phyloP scores from a whole-genome alignment of 2,329 filamentous ascomycete genomes.

The Thyridium curvatum region DNA sequence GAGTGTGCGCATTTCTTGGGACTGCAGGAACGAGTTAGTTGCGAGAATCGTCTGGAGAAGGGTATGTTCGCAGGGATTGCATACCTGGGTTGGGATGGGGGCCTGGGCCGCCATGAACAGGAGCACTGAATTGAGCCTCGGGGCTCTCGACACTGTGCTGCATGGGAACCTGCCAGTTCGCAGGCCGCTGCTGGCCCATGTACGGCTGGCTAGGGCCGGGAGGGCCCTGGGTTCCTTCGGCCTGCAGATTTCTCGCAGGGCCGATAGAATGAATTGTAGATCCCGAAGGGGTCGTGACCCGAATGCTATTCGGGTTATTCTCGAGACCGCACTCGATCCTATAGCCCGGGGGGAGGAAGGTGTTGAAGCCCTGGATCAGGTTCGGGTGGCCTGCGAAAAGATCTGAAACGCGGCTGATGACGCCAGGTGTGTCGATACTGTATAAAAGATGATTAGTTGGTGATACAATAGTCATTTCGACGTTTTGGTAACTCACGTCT shows the following conservation, averaged over 20 bases:
- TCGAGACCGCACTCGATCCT: slow-evolving; percentile 92
- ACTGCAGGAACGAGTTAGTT: slow-evolving; percentile 26
- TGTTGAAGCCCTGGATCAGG: slow-evolving; percentile 96
- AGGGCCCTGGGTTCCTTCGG: slow-evolving; percentile 33
- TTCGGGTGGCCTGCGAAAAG: slow-evolving; percentile 94
- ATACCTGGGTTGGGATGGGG: too few relatives aligned
- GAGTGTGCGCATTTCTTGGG: slow-evolving; percentile 50
- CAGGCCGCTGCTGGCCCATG: slow-evolving; percentile 36
- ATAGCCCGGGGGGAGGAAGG: slow-evolving; percentile 91
- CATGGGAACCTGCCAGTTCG: slow-evolving; percentile 48
- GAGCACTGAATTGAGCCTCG: slow-evolving; percentile 55
- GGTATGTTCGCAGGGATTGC: too few relatives aligned
- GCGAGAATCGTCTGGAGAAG: too few relatives aligned
- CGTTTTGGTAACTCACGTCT: slow-evolving; percentile 66
- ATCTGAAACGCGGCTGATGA: slow-evolving; percentile 93
- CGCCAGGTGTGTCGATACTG: slow-evolving; percentile 91
- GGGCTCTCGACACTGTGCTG: slow-evolving; percentile 59
- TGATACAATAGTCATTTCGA: neutral
- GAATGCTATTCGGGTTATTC: slow-evolving; percentile 90
- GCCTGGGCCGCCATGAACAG: slow-evolving; percentile 41
- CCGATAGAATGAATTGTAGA: slow-evolving; percentile 87
- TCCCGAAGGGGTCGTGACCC: slow-evolving; percentile 96
- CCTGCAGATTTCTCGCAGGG: slow-evolving; percentile 38
- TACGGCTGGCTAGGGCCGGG: slow-evolving; percentile 33
- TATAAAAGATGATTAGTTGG: neutral